phyloP scores from a whole-genome alignment of 139 green algal genomes.

The Picochlorum sp. region DNA sequence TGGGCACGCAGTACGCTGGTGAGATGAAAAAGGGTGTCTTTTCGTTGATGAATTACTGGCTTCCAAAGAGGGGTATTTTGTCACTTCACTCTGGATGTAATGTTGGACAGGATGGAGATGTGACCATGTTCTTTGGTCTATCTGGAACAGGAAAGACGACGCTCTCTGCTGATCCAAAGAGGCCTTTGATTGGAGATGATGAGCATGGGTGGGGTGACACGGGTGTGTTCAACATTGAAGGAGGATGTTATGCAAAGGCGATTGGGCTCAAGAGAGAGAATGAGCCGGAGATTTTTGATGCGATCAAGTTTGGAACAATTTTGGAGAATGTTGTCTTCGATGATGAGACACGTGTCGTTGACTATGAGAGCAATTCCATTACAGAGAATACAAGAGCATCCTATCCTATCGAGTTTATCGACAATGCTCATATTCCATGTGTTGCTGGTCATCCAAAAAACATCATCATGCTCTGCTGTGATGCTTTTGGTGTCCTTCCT shows the following conservation, averaged over 20 bases:
- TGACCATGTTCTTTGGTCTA: conserved; percentile 82
- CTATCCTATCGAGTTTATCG: conserved; percentile 94
- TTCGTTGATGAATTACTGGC: conserved; percentile 82
- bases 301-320: conserved; percentile 80
- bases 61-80: conserved; percentile 77
- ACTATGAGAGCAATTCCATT: conserved; percentile 33
- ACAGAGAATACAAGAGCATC: conserved; percentile 91
- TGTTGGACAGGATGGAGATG: conserved; percentile 54
- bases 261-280: conserved; percentile 65
- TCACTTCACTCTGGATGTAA: conserved; percentile 90
- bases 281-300: conserved; percentile 87
- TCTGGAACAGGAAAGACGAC: conserved; percentile 78
- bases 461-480: conserved; percentile 79
- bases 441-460: conserved; percentile 80
- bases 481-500: conserved; percentile 92
- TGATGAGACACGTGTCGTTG: conserved; percentile 16
- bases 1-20: conserved; percentile 82
- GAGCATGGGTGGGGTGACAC: conserved; percentile 85
- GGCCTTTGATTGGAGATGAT: conserved; percentile 88
- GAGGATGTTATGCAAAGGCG: conserved; percentile 92
- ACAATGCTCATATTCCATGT: conserved; percentile 86
- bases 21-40: conserved; percentile 40
- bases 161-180: conserved; percentile 61
- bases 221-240: conserved; percentile 93
- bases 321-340: conserved; percentile 87